Evolutionary conservation across 208 protist species (phyloP).

Genomic region (Leishmania aethiopica): DNA sequence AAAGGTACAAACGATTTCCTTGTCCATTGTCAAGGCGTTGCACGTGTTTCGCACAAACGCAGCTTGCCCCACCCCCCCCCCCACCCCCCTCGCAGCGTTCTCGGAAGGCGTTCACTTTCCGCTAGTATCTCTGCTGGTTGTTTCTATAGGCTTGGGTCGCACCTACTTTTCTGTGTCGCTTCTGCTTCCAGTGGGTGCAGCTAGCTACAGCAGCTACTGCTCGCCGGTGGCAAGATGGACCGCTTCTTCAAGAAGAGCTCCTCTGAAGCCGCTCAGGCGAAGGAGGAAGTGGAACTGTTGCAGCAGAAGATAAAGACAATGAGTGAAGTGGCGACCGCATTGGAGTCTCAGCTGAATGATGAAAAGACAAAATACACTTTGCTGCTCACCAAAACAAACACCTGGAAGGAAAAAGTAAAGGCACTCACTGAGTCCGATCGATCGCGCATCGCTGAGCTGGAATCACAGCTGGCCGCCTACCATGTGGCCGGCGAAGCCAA

Average conservation of each 20-base stretch:
- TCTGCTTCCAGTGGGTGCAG: neutral
- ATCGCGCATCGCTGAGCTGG: conserved; percentile 40
- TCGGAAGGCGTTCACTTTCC: neutral
- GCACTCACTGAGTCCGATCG: conserved; percentile 45
- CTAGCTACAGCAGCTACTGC: neutral
- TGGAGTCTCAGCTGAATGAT: conserved; percentile 58
- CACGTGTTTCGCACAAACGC: neutral
- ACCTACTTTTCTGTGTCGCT: neutral
- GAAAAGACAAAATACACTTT: conserved; percentile 41
- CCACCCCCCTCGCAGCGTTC: neutral
- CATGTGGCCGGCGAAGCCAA: conserved; percentile 12
- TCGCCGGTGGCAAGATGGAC: conserved; percentile 35
- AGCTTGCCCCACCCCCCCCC: neutral
- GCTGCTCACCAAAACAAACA: conserved; percentile 48
- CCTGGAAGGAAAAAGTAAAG: conserved; percentile 76
- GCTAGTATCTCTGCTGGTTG: neutral
- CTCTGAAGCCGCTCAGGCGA: conserved; percentile 22
- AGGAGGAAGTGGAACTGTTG: conserved; percentile 64
- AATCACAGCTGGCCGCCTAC: conserved; percentile 29
- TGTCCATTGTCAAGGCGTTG: neutral
- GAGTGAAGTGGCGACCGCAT: conserved; percentile 39
- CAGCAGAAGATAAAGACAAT: conserved; percentile 66
- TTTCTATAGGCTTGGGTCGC: neutral
- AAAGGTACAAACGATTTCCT: neutral
- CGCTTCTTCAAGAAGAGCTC: conserved; percentile 44